Evolutionary conservation across 2,329 filamentous ascomycete genomes (phyloP), one percentile per base, ranked within the genome.

Genomic region (Colletotrichum liriopes): DNA sequence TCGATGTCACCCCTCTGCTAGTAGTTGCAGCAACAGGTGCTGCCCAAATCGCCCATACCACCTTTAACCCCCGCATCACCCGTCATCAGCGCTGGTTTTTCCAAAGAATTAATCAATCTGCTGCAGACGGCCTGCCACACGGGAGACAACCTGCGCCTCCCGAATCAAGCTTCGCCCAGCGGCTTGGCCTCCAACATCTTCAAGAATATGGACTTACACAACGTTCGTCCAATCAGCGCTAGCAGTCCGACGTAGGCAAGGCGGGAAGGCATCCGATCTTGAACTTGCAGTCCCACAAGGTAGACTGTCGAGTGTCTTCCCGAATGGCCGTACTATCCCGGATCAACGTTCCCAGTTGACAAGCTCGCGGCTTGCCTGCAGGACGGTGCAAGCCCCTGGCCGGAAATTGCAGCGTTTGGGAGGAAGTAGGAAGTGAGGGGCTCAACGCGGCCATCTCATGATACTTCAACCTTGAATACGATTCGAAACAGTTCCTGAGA

Each of bases 181-280:
- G 51, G 65, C 65, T 23, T 59, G 37, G 47, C 7, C 39, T 20
- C 16, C 20, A 20, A 7, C 3, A 8, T 67, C n/a, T 47, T 18
- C 11, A 11, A 14, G 26, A 47, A 29, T 29, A 45, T 60, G 43
- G 26, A 41, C 37, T 55, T 29, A n/a, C 59, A 29, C 60, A 39
- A 54, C 37, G 59, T 69, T 69, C 65, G 59, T 69, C 69, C 66
- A 64, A 65, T 69, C 18, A 56, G 23, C 8, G 11, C 6, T n/a
- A 20, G 18, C n/a, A 26, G 6, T n/a, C n/a, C 61, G 23, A 49
- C n/a, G 39, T 62, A 29, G 56, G 65, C 52, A 60, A 51, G 35
- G 16, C 69, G 52, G 69, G 59, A 72, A 55, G 65, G 39, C 58
- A 43, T 69, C 65, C 59, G 59, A 64, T 60, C 59, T 54, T 37